Evolutionary conservation across 192 early-diverging fungal species (phyloP), one percentile per base, ranked within the genome.

Genomic region (Thoreauomyces humboldtii): DNA sequence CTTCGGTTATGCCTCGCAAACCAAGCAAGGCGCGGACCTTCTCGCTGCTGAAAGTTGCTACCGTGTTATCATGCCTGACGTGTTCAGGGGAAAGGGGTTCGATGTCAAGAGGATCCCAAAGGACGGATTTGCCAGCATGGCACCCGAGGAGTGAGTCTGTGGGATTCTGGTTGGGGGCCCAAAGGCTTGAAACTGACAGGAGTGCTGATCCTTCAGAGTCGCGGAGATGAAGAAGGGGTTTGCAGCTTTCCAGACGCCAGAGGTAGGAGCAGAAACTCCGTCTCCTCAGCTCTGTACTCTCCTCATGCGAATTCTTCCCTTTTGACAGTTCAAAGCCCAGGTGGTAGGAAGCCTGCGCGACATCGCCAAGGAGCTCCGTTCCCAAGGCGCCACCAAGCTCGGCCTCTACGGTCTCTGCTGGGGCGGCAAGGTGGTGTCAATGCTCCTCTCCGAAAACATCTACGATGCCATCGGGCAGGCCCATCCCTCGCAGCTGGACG

Each of bases 351-450:
- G n/a, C n/a, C n/a, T n/a, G n/a, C n/a, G n/a, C n/a, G n/a, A n/a
- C n/a, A n/a, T n/a, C n/a, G n/a, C n/a, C n/a, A n/a, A n/a, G n/a
- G n/a, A n/a, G n/a, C n/a, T 88, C 51, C 71, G 69, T 12, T 54
- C 71, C 7, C 34, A 17, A 4, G 78, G 79, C 63, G 76, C 74
- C 42, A 61, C 61, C 9, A 58, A 72, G 7, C 73, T 82, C 37
- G 83, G 83, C 25, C 36, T 83, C 7, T 60, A 86, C 55, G 89
- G 88, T 6, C 85, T 88, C 64, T 89, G 88, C 78, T 89, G 88
- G 88, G 88, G 89, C 38, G 82, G 75, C 12, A 74, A 83, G 57
- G 46, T 63, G 31, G 77, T 87, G 54, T n/a, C n/a, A n/a, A n/a
- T n/a, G n/a, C n/a, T n/a, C n/a, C n/a, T n/a, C n/a, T n/a, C n/a